A percentile compares a stretch with the other conserved stretches of the same genome.
phyloP scores from a whole-genome alignment of 179 eudicot species.

The Drosera spatulata region DNA sequence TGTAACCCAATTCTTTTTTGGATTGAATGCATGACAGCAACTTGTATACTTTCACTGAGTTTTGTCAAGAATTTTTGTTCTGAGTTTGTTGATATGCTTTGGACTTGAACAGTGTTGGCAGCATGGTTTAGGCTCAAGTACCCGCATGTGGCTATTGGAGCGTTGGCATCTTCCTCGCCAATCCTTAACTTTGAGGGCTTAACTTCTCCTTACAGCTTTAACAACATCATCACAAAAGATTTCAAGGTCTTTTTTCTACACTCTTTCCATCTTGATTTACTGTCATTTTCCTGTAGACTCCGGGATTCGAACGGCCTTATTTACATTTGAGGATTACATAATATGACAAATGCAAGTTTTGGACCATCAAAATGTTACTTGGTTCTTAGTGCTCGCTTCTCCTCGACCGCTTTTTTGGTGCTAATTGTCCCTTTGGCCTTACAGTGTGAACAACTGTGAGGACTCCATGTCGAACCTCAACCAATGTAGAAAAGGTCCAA shows the following conservation, averaged over 20 bases:
- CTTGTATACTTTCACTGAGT: no score
- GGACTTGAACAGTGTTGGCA: constrained; percentile 61
- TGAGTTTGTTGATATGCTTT: neutral
- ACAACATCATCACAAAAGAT: constrained; percentile 60
- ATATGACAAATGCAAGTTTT: no score
- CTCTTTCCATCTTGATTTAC: constrained; percentile 2
- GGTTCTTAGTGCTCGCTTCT: no score
- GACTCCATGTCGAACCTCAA: neutral
- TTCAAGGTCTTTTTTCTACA: constrained; percentile 36
- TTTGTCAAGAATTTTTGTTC: neutral
- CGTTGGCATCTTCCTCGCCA: constrained; percentile 89
- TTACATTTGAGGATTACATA: neutral
- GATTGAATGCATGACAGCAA: no score
- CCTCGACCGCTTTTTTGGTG: no score
- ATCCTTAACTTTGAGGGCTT: constrained; percentile 65
- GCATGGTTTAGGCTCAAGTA: constrained; percentile 93
- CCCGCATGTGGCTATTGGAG: constrained; percentile 82
- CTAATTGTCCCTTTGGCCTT: no score
- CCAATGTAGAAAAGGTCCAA: no score
- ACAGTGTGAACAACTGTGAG: no score
- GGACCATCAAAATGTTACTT: no score
- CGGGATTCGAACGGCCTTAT: no score
- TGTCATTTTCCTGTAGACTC: neutral
- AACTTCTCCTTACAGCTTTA: constrained; percentile 61
- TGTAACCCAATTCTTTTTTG: no score